Evolutionary conservation across 192 early-diverging fungal genomes (phyloP).

Genomic region (Entophlyctis luteolus): DNA sequence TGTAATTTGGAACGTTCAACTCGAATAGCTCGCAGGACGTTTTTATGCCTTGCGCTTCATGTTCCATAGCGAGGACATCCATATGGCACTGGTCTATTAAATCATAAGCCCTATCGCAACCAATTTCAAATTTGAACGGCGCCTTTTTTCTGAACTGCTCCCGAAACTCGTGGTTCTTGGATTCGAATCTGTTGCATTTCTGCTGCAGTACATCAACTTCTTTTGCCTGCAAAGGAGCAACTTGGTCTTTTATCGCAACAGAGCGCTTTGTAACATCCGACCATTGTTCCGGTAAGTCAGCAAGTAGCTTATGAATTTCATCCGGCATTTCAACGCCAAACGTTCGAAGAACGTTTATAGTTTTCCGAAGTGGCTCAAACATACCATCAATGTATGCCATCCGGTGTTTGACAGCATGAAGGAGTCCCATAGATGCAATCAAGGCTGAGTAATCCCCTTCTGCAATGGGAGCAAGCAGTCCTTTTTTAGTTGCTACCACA

Average conservation of each 20-base stretch:
- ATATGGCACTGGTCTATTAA: slow-evolving; percentile 50
- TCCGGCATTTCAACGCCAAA: slow-evolving; percentile 66
- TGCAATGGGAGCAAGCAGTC: slow-evolving; percentile 52
- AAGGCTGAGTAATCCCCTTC: slow-evolving; percentile 62
- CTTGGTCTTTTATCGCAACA: slow-evolving; percentile 57
- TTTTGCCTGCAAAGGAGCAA: slow-evolving; percentile 60
- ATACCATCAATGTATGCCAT: slow-evolving; percentile 52
- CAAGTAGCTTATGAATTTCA: slow-evolving; percentile 61
- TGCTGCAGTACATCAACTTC: slow-evolving; percentile 65
- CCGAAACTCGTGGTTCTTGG: slow-evolving; percentile 58
- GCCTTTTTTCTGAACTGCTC: slow-evolving; percentile 67
- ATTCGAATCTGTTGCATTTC: slow-evolving; percentile 66
- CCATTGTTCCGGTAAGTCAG: slow-evolving; percentile 65
- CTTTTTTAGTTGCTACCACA: slow-evolving; percentile 53
- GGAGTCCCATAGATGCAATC: slow-evolving; percentile 56
- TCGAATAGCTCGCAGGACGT: slow-evolving; percentile 64
- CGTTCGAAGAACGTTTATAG: slow-evolving; percentile 57
- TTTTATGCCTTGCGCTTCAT: slow-evolving; percentile 50
- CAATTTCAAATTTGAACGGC: slow-evolving; percentile 66
- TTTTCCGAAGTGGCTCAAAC: slow-evolving; percentile 65
- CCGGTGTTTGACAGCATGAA: slow-evolving; percentile 62
- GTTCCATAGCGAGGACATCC: slow-evolving; percentile 59
- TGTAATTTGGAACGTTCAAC: slow-evolving; percentile 58
- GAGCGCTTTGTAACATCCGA: slow-evolving; percentile 63
- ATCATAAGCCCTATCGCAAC: slow-evolving; percentile 46